phyloP scores from a whole-genome alignment of 139 green algal genomes.

The Limnomonas spitsbergensis region DNA sequence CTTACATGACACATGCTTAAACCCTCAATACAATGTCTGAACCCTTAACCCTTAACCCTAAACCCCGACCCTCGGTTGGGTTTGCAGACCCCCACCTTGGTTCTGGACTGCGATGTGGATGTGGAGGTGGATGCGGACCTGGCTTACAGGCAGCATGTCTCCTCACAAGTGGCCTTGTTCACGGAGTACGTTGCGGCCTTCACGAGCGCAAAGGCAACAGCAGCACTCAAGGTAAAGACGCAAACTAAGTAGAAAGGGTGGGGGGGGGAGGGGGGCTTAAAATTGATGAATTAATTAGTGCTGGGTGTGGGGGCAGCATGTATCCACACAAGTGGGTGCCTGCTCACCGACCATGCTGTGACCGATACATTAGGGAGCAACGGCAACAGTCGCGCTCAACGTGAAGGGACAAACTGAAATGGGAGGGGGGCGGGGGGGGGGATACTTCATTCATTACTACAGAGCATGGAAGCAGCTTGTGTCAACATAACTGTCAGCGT shows the following conservation, averaged over 20 bases:
- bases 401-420: background rate
- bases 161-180: background rate
- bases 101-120: constrained; percentile 69
- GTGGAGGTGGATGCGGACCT: constrained; percentile 53
- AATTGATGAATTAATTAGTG: background rate
- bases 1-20: background rate
- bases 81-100: constrained; percentile 55
- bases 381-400: too few species aligned
- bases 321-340: too few species aligned
- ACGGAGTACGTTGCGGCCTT: constrained; percentile 6
- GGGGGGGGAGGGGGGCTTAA: background rate
- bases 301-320: too few species aligned
- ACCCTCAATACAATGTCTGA: background rate
- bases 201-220: constrained; percentile 10
- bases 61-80: background rate
- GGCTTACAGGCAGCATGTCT: constrained; percentile 35
- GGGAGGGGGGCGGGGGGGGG: background rate
- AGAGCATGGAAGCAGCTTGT: too few species aligned
- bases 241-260: background rate
- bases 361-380: background rate
- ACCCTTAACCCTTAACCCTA: background rate
- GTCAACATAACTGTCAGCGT: too few species aligned
- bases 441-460: background rate
- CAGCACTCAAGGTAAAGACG: background rate
- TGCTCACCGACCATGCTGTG: background rate